Evolutionary conservation across 768 basidiomycete species (phyloP), one percentile per base, ranked within the genome.

Genomic region (Hypsizygus marmoreus): DNA sequence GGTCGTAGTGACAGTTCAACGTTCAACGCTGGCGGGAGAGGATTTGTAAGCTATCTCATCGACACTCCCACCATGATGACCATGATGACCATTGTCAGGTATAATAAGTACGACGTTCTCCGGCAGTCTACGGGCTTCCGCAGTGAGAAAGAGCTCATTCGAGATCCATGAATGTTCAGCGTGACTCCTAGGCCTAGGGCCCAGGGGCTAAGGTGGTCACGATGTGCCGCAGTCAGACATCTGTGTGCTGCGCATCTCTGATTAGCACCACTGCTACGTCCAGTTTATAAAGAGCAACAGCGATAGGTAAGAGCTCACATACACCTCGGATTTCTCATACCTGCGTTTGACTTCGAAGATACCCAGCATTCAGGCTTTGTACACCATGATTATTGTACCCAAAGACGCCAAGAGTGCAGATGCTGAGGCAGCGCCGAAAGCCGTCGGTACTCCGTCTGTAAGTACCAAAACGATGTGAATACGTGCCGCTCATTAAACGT

Each of bases 41-140:
- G 45, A 41, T 53, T 53, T 49, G 47, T 49, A 29, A 53, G 47
- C 51, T 13, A 29, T 29, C 12, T 16, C 25, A 31, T 41, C 41
- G 41, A 41, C 41, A 49, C 41, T 4, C n/a, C n/a, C n/a, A n/a
- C n/a, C n/a, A n/a, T n/a, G n/a, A n/a, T n/a, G n/a, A n/a, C n/a
- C n/a, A n/a, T n/a, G n/a, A n/a, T n/a, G n/a, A n/a, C n/a, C n/a
- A n/a, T n/a, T n/a, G n/a, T n/a, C n/a, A n/a, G n/a, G n/a, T n/a
- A n/a, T n/a, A n/a, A n/a, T n/a, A n/a, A n/a, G n/a, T n/a, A 31
- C 29, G 16, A 36, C 12, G 11, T 36, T 6, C 35, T 11, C 12
- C n/a, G n/a, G n/a, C n/a, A n/a, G n/a, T n/a, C n/a, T n/a, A n/a
- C n/a, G n/a, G n/a, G n/a, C n/a, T n/a, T n/a, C n/a, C n/a, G n/a